Conservation (phyloP, 192 early-diverging fungal genomes). For the Coemansia asiatica region DNA sequence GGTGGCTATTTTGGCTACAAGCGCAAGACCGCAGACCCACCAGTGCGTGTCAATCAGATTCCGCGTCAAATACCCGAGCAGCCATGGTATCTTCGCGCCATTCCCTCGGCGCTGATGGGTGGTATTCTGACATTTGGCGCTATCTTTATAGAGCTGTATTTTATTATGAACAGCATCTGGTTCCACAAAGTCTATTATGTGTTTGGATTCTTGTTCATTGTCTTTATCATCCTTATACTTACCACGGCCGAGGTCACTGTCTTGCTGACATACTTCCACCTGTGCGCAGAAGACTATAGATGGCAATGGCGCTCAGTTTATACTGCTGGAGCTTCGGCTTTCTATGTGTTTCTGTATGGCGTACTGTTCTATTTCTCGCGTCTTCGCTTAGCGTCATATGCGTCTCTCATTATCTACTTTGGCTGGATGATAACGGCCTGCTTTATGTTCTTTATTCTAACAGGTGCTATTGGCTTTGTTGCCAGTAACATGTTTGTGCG, state of each 20-base stretch:
- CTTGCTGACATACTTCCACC: slow-evolving; percentile 84
- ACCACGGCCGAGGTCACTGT: slow-evolving; percentile 86
- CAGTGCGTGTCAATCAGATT: slow-evolving; percentile 90
- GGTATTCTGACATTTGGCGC: slow-evolving; percentile 90
- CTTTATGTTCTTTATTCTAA: slow-evolving; percentile 72
- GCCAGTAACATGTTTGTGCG: slow-evolving; percentile 76
- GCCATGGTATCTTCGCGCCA: slow-evolving; percentile 72
- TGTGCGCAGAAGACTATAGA: slow-evolving; percentile 82
- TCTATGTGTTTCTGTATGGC: slow-evolving; percentile 89
- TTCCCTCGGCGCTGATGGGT: slow-evolving; percentile 72
- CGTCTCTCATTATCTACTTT: slow-evolving; percentile 84
- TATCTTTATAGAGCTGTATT: slow-evolving; percentile 96
- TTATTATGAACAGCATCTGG: slow-evolving; percentile 94
- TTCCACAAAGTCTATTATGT: slow-evolving; percentile 91
- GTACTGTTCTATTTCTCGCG: slow-evolving; percentile 82
- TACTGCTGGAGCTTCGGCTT: slow-evolving; percentile 77
- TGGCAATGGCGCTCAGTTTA: slow-evolving; percentile 92
- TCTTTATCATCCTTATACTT: slow-evolving; percentile 80
- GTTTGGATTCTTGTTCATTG: slow-evolving; percentile 88
- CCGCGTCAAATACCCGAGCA: slow-evolving; percentile 92
- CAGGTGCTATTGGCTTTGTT: slow-evolving; percentile 79
- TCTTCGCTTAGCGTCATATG: slow-evolving; percentile 75
- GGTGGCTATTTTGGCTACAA: slow-evolving; percentile 74
- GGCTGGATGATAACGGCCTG: slow-evolving; percentile 82
- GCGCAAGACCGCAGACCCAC: slow-evolving; percentile 66